Percentiles rank a stretch among this genome's conserved stretches.
Conservation (phyloP, 306 rosid species). For the Cyamopsis tetragonoloba region DNA sequence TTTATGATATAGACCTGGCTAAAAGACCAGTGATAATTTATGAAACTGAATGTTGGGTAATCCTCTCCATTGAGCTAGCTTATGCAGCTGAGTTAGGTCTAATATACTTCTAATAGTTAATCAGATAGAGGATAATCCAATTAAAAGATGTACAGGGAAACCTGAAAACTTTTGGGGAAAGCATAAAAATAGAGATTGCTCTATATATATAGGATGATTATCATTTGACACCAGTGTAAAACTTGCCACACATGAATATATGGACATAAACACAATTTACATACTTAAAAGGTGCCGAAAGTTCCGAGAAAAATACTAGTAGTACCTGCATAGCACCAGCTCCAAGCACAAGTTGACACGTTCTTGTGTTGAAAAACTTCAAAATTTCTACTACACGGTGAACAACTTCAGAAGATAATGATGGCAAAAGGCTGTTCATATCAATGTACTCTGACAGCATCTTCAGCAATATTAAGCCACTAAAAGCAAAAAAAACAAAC, state of each 20-base stretch:
- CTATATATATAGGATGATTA: background rate
- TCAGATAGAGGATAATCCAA: background rate
- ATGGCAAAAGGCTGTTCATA: conserved; percentile 75
- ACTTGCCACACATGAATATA: background rate
- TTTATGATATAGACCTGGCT: background rate
- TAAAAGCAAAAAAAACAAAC: conserved; percentile 37
- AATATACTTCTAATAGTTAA: background rate
- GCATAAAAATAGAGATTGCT: background rate
- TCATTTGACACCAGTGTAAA: background rate
- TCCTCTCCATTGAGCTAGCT: too few relatives aligned
- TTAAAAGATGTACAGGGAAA: background rate
- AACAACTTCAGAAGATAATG: conserved; percentile 86
- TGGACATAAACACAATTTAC: background rate
- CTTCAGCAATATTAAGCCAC: conserved; percentile 96
- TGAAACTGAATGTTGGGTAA: background rate
- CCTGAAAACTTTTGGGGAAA: background rate
- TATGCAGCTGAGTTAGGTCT: too few relatives aligned
- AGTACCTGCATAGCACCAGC: conserved; percentile 99
- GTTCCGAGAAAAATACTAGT: conserved; percentile 14
- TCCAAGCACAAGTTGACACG: conserved; percentile 99
- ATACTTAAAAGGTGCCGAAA: background rate
- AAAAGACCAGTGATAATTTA: background rate
- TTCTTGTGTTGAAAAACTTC: conserved; percentile 95
- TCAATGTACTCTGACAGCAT: conserved; percentile 95
- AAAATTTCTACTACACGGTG: conserved; percentile 92